Evolutionary conservation across 2,329 filamentous ascomycete species (phyloP).

Genomic region (Epichloe glyceriae): DNA sequence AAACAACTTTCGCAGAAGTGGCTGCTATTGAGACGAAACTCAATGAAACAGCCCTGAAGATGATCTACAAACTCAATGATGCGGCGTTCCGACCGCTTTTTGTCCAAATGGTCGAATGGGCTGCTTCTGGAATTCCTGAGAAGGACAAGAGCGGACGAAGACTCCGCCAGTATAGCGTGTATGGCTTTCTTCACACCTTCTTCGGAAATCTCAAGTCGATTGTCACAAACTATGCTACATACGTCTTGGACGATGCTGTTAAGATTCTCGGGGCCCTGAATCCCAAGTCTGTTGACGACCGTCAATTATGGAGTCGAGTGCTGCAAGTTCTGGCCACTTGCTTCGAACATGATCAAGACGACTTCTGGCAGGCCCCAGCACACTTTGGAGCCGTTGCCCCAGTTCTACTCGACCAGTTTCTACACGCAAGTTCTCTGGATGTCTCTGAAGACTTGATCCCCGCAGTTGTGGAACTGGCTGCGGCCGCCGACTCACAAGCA

Average conservation of each 20-base stretch:
- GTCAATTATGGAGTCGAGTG: constrained; percentile 53
- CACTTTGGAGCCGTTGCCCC: constrained; percentile 66
- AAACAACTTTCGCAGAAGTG: constrained; percentile 33
- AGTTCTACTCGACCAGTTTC: constrained; percentile 56
- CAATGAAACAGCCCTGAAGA: constrained; percentile 65
- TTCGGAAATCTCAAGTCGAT: constrained; percentile 85
- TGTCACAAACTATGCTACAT: constrained; percentile 82
- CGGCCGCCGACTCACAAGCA: constrained; percentile 69
- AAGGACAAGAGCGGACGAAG: constrained; percentile 44
- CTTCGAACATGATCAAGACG: constrained; percentile 83
- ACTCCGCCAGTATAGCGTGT: constrained; percentile 61
- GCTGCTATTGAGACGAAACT: constrained; percentile 49
- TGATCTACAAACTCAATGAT: constrained; percentile 96
- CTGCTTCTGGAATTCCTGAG: constrained; percentile 46
- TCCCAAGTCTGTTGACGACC: constrained; percentile 36
- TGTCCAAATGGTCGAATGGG: constrained; percentile 73
- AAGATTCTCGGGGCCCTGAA: constrained; percentile 41
- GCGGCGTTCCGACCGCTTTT: constrained; percentile 88
- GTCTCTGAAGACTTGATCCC: constrained; percentile 49
- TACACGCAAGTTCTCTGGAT: constrained; percentile 31
- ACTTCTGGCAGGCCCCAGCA: constrained; percentile 87
- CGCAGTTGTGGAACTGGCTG: constrained; percentile 66
- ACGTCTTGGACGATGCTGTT: constrained; percentile 65
- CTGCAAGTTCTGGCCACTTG: constrained; percentile 60
- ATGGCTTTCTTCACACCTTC: constrained; percentile 66